Percentiles rank a stretch among this genome's conserved stretches.
Conservation (phyloP, 1,284 basidiomycete species). For the Cryptococcus sp. region DNA sequence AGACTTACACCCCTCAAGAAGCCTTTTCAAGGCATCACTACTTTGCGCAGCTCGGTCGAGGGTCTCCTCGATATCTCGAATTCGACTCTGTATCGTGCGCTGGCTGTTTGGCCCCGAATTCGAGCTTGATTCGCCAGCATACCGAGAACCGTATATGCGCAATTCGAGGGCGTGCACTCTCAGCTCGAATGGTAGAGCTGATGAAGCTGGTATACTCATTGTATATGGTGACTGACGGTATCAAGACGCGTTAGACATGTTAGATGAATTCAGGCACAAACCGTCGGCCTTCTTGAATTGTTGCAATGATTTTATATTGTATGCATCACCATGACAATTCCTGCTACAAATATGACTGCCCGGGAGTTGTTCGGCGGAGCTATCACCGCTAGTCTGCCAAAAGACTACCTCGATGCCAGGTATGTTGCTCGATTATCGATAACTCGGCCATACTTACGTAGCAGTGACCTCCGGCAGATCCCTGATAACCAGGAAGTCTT, state of each 20-base stretch:
- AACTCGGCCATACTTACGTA: not conserved
- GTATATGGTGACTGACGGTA: too few species aligned
- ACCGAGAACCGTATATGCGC: conserved; percentile 21
- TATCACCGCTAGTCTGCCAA: conserved; percentile 62
- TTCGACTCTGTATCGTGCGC: conserved; percentile 13
- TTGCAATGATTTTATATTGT: too few species aligned
- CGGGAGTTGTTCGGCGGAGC: conserved; percentile 61
- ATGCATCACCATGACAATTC: conserved; percentile 7
- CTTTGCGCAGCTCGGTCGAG: conserved; percentile 20
- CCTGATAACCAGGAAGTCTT: conserved; percentile 98
- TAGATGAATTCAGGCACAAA: not conserved
- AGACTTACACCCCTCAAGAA: conserved; percentile 34
- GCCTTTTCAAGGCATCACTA: conserved; percentile 32
- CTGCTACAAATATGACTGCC: conserved; percentile 2
- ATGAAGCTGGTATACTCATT: too few species aligned
- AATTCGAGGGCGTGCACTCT: conserved; percentile 39
- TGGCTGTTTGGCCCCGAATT: not conserved
- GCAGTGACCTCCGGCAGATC: conserved; percentile 80
- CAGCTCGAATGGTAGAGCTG: conserved; percentile 28
- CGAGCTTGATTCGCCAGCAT: not conserved
- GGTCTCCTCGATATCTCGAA: conserved; percentile 15
- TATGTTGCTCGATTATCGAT: conserved; percentile 50
- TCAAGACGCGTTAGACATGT: not conserved
- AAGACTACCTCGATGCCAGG: conserved; percentile 75
- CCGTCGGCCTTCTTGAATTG: not conserved